Conservation (phyloP, 2,329 filamentous ascomycete species). For the Exophiala spinifera region DNA sequence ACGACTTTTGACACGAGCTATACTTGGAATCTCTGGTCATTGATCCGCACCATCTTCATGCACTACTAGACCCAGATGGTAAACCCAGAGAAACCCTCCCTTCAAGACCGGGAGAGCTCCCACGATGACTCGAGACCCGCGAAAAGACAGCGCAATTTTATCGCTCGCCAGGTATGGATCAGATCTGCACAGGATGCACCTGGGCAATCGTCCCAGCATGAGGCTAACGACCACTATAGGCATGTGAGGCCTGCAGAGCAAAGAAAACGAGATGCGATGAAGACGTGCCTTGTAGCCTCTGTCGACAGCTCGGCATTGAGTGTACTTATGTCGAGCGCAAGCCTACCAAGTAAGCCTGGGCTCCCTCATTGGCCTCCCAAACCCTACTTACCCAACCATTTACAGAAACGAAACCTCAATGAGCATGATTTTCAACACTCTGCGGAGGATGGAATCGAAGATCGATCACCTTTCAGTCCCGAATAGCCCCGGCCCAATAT, state of each 20-base stretch:
- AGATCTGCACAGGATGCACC: neutral
- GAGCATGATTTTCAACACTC: conserved; percentile 53
- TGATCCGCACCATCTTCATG: too few species aligned
- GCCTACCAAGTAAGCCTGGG: conserved; percentile 46
- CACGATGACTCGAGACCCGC: conserved; percentile 14
- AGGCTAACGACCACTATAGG: conserved; percentile 33
- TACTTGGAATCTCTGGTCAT: too few species aligned
- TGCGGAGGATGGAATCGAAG: conserved; percentile 53
- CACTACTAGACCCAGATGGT: neutral
- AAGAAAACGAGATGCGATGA: conserved; percentile 57
- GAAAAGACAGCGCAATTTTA: conserved; percentile 23
- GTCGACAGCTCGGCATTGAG: conserved; percentile 47
- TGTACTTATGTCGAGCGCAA: conserved; percentile 55
- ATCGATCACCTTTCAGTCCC: conserved; percentile 47
- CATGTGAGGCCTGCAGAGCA: conserved; percentile 53
- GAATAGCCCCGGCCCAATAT: conserved; percentile 32
- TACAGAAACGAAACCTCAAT: conserved; percentile 53
- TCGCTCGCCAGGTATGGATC: conserved; percentile 18
- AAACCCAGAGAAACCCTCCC: neutral
- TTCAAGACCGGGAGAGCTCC: neutral
- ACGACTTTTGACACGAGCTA: too few species aligned
- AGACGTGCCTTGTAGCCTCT: conserved; percentile 53
- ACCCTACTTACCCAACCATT: neutral
- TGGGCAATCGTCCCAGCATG: neutral
- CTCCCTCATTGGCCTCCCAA: neutral